phyloP scores from a whole-genome alignment of 1,284 basidiomycete species.

The Trametes sp. region DNA sequence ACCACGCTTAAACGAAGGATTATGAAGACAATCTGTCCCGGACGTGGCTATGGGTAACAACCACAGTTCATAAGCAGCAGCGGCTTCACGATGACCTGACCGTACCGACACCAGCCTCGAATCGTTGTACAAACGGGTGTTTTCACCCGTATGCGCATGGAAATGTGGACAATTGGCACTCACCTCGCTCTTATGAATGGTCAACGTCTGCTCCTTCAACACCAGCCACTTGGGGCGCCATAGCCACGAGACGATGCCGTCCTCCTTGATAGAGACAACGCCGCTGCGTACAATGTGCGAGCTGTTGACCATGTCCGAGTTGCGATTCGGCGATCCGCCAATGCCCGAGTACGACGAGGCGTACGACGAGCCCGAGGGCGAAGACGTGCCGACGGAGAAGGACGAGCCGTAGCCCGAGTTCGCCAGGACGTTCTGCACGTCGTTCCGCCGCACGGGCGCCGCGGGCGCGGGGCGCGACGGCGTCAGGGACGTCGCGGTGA shows the following conservation, averaged over 20 bases:
- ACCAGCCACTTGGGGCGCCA: conserved; percentile 95
- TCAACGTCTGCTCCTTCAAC: conserved; percentile 81
- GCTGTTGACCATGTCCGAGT: conserved; percentile 49
- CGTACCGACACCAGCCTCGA: too few species aligned
- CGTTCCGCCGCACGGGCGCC: conserved; percentile 60
- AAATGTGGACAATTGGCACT: too few species aligned
- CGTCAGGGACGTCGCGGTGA: conserved; percentile 56
- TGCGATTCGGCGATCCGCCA: conserved; percentile 76
- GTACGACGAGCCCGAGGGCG: conserved; percentile 66
- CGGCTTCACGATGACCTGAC: neutral
- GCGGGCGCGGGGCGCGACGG: conserved; percentile 72
- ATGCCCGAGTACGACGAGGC: conserved; percentile 72
- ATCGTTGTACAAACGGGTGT: too few species aligned
- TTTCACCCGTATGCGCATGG: too few species aligned
- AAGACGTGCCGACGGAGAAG: conserved; percentile 57
- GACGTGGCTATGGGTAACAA: too few species aligned
- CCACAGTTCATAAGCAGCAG: too few species aligned
- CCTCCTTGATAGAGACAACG: conserved; percentile 85
- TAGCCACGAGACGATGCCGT: conserved; percentile 89
- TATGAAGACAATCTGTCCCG: too few species aligned
- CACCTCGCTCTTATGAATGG: conserved; percentile 94
- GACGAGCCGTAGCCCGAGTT: conserved; percentile 65
- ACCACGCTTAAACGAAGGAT: too few species aligned
- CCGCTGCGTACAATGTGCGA: conserved; percentile 69
- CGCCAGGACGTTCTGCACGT: conserved; percentile 51